Conservation (phyloP, 306 rosid genomes). For the Pyrus betulifolia region DNA sequence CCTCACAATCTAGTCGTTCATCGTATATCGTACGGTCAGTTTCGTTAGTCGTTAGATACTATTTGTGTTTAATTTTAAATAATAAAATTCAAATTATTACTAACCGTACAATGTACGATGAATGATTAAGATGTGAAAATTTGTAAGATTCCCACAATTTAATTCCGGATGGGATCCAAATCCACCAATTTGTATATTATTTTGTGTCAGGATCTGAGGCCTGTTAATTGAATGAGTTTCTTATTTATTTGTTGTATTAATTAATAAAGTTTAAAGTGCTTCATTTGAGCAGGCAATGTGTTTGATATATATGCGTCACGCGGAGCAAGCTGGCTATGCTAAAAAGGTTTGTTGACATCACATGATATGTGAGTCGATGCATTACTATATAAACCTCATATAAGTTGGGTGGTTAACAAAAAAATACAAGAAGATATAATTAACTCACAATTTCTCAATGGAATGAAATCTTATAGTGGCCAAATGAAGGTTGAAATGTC, state of each 20-base stretch:
- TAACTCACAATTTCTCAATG: too few relatives aligned
- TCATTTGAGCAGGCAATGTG: not conserved
- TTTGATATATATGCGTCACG: not conserved
- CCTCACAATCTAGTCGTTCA: too few relatives aligned
- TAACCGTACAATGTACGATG: too few relatives aligned
- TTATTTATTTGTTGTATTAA: not conserved
- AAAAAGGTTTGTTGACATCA: not conserved
- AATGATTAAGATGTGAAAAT: too few relatives aligned
- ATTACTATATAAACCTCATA: not conserved
- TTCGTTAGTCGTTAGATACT: too few relatives aligned
- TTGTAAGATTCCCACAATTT: too few relatives aligned
- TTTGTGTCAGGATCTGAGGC: not conserved
- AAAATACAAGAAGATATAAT: not conserved
- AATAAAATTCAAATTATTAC: too few relatives aligned
- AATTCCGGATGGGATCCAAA: too few relatives aligned
- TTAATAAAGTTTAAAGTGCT: not conserved
- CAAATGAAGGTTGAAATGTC: too few relatives aligned
- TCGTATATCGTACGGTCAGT: too few relatives aligned
- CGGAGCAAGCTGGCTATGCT: not conserved
- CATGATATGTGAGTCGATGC: not conserved
- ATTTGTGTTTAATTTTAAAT: too few relatives aligned
- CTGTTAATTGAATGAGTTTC: not conserved
- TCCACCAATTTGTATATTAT: not conserved
- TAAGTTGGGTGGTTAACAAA: not conserved
- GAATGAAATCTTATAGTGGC: too few relatives aligned